phyloP scores from a whole-genome alignment of 2,329 filamentous ascomycete species.

The Pseudogymnoascus sp. region DNA sequence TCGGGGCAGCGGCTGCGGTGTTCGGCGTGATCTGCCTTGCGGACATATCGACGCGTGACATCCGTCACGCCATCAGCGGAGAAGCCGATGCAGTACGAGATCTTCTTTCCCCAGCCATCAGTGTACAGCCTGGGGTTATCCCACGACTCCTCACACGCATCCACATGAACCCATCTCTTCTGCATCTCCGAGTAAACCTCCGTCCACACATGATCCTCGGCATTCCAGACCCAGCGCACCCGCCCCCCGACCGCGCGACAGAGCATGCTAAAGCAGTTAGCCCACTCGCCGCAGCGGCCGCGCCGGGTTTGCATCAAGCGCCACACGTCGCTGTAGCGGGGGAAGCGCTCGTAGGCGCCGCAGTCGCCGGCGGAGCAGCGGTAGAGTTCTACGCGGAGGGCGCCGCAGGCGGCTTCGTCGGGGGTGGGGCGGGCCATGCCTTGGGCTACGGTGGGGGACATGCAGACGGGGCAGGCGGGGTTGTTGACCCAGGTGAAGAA shows the following conservation, averaged over 20 bases:
- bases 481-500: constrained; percentile 99
- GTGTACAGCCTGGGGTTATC: constrained; percentile 88
- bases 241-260: constrained; percentile 85
- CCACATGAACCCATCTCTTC: constrained; percentile 92
- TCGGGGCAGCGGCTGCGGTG: constrained; percentile 75
- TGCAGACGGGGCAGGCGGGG: constrained; percentile 73
- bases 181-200: constrained; percentile 94
- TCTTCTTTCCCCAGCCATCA: constrained; percentile 92
- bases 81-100: constrained; percentile 95
- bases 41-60: constrained; percentile 59
- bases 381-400: constrained; percentile 81
- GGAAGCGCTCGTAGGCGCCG: constrained; percentile 76
- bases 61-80: constrained; percentile 74
- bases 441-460: constrained; percentile 71
- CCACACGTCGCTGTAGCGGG: constrained; percentile 92
- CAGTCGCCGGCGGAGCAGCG: constrained; percentile 71
- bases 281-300: constrained; percentile 90
- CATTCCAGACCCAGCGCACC: constrained; percentile 97
- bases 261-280: constrained; percentile 97
- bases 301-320: constrained; percentile 76
- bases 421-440: constrained; percentile 78
- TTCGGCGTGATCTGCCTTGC: constrained; percentile 62
- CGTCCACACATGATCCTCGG: constrained; percentile 95
- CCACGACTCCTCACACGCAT: constrained; percentile 90
- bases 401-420: constrained; percentile 83